phyloP scores from a whole-genome alignment of 2,329 filamentous ascomycete species.

The Paecilomyces niveus region DNA sequence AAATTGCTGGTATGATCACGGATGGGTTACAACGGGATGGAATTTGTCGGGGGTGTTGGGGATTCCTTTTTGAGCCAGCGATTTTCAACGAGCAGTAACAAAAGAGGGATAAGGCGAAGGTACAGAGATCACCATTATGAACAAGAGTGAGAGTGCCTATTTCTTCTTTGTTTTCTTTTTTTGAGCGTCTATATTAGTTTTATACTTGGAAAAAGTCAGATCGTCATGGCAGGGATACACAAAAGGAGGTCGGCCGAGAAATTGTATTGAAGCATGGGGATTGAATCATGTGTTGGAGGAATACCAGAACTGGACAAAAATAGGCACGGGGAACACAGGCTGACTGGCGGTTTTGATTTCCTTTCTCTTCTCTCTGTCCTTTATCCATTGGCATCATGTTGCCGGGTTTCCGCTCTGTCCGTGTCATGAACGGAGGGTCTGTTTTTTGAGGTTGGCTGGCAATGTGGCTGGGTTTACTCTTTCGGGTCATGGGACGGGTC shows the following conservation, averaged over 20 bases:
- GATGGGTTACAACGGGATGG: conserved; percentile 32
- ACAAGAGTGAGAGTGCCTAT: neutral
- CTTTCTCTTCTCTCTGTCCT: neutral
- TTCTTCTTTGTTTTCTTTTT: neutral
- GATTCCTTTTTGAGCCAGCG: conserved; percentile 30
- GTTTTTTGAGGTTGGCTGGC: neutral
- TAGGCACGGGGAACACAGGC: neutral
- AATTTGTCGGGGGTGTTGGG: conserved; percentile 33
- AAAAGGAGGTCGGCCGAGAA: conserved; percentile 1
- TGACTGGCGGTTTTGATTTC: neutral
- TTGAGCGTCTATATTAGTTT: conserved; percentile 3
- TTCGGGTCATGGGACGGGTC: neutral
- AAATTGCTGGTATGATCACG: conserved; percentile 33
- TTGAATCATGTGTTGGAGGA: neutral
- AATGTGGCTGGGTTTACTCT: neutral
- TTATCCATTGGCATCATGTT: neutral
- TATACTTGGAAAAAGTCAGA: conserved; percentile 3
- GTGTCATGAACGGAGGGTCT: neutral
- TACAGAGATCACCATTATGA: neutral
- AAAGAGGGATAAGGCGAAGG: conserved; percentile 13
- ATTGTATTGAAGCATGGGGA: neutral
- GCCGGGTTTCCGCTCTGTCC: neutral
- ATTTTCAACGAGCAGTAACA: conserved; percentile 16
- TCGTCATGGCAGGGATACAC: conserved; percentile 1
- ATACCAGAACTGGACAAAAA: neutral